Evolutionary conservation across 2,329 filamentous ascomycete species (phyloP).

Genomic region (Verticillium nubilum): DNA sequence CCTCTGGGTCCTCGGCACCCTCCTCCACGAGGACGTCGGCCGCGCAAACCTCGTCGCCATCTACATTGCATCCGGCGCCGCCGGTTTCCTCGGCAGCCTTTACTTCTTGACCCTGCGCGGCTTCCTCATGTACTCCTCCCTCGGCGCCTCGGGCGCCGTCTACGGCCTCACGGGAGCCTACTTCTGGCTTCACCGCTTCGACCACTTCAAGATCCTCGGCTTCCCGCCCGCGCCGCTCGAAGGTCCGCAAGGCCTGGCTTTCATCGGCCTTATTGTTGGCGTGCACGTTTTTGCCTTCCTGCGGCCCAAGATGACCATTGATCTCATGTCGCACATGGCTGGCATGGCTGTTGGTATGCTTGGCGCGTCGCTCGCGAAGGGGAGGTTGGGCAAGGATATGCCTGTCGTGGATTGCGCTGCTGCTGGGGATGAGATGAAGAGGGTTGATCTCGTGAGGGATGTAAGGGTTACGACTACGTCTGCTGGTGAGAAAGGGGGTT

Average conservation of each 20-base stretch:
- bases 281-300: conserved; percentile 44
- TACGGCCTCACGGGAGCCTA: conserved; percentile 58
- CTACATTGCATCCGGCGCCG: conserved; percentile 53
- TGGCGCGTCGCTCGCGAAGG: conserved; percentile 19
- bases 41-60: conserved; percentile 64
- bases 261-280: conserved; percentile 45
- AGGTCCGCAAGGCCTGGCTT: conserved; percentile 48
- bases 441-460: background rate
- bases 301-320: conserved; percentile 36
- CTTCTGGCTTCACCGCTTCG: conserved; percentile 52
- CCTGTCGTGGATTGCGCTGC: background rate
- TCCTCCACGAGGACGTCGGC: conserved; percentile 65
- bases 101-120: conserved; percentile 39
- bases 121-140: conserved; percentile 41
- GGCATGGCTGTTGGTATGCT: conserved; percentile 43
- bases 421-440: background rate
- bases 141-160: conserved; percentile 64
- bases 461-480: background rate
- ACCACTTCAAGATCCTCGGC: conserved; percentile 52
- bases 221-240: conserved; percentile 47
- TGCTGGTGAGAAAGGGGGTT: background rate
- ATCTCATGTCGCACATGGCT: conserved; percentile 47
- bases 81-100: conserved; percentile 56
- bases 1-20: conserved; percentile 61
- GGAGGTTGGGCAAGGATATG: background rate